Evolutionary conservation across 129 eudicot species (phyloP).

Genomic region (Pulicaria dysenterica): DNA sequence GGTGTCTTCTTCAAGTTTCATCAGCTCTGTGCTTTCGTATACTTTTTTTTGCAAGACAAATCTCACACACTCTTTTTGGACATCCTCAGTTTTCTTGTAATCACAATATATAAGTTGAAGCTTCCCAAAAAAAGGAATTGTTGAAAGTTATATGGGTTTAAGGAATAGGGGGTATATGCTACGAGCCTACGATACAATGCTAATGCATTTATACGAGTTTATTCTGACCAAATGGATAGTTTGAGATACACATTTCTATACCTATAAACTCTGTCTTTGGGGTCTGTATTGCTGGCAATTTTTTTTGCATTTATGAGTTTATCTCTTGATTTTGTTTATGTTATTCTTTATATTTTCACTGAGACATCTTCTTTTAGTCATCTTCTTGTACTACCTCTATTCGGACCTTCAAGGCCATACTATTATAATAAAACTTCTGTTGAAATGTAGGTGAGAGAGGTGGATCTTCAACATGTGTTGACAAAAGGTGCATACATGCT

Average conservation of each 20-base stretch:
- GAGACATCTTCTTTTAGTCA: neutral
- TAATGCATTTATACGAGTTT: neutral
- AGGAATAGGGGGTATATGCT: neutral
- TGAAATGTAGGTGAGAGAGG: constrained; percentile 58
- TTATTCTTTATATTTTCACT: too few relatives aligned
- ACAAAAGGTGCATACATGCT: constrained; percentile 89
- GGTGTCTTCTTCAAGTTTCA: neutral
- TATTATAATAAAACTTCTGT: neutral
- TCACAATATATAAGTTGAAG: too few relatives aligned
- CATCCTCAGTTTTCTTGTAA: too few relatives aligned
- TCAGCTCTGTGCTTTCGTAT: neutral
- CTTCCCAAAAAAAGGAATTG: too few relatives aligned
- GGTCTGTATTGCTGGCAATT: neutral
- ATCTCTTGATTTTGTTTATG: neutral
- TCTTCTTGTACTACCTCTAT: neutral
- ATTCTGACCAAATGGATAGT: neutral
- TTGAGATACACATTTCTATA: neutral
- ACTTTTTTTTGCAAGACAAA: neutral
- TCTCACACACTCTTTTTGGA: too few relatives aligned
- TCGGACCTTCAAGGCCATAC: neutral
- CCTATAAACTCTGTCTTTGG: neutral
- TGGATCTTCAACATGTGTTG: constrained; percentile 70
- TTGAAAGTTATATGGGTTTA: too few relatives aligned
- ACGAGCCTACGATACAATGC: neutral
- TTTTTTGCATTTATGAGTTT: neutral